phyloP scores from a whole-genome alignment of 2,329 filamentous ascomycete genomes.

The Monosporascus ibericus region DNA sequence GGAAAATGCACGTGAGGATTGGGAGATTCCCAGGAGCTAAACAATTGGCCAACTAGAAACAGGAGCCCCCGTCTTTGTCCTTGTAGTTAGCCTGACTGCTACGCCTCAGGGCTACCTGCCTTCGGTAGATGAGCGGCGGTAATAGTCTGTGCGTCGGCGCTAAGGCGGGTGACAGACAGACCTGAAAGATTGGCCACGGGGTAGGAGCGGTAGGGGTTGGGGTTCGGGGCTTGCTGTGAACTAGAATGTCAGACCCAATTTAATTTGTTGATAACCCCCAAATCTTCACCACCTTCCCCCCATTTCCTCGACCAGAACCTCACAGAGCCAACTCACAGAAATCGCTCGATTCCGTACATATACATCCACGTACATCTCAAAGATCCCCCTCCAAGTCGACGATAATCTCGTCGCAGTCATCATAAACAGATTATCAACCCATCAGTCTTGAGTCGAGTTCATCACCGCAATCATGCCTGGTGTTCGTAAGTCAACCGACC shows the following conservation, averaged over 20 bases:
- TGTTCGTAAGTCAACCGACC: conserved; percentile 38
- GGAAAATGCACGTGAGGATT: no score
- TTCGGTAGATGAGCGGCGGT: neutral
- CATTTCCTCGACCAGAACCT: neutral
- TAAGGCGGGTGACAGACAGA: neutral
- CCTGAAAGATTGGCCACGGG: no score
- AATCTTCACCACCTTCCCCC: neutral
- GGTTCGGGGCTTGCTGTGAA: no score
- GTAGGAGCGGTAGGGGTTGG: no score
- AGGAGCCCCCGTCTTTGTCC: no score
- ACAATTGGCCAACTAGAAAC: no score
- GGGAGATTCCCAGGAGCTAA: no score
- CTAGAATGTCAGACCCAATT: no score
- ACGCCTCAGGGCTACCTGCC: no score
- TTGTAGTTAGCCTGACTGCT: no score
- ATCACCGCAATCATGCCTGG: conserved; percentile 41
- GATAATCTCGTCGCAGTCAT: neutral
- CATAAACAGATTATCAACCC: neutral
- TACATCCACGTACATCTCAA: neutral
- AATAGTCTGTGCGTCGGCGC: neutral
- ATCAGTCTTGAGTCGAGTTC: neutral
- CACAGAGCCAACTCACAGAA: no score
- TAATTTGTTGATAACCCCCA: no score
- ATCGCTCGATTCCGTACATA: neutral
- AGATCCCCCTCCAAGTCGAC: neutral